A percentile compares a stretch with the other conserved stretches of the same genome.
phyloP scores from a whole-genome alignment of 1,139 yeast genomes.

The Eremothecium sinecaudum region DNA sequence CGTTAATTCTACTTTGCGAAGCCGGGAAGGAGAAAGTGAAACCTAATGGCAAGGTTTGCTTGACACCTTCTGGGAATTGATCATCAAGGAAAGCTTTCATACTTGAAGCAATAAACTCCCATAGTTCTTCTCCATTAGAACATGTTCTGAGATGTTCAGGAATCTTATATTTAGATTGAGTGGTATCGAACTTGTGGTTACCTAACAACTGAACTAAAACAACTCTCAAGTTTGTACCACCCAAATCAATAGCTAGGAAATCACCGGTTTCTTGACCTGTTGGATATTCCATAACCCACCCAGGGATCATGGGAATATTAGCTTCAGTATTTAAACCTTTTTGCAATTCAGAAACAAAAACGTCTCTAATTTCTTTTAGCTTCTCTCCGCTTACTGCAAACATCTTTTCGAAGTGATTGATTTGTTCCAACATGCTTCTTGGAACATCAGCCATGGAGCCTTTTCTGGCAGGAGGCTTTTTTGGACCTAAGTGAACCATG shows the following conservation, averaged over 20 bases:
- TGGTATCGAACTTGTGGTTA: conserved; percentile 65
- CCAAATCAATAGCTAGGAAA: conserved; percentile 86
- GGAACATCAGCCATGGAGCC: conserved; percentile 74
- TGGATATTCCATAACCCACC: conserved; percentile 93
- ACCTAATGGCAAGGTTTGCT: conserved; percentile 58
- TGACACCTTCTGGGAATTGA: conserved; percentile 54
- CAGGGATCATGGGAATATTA: conserved; percentile 91
- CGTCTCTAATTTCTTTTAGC: conserved; percentile 57
- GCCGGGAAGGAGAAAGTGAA: conserved; percentile 95
- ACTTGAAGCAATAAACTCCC: conserved; percentile 79
- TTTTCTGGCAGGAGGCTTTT: conserved; percentile 73
- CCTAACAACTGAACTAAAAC: conserved; percentile 78
- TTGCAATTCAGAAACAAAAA: conserved; percentile 61
- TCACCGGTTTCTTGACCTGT: conserved; percentile 86
- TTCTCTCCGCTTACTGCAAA: conserved; percentile 55
- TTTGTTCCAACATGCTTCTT: conserved; percentile 48
- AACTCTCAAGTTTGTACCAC: conserved; percentile 90
- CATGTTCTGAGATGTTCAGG: conserved; percentile 75
- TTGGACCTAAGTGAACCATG: conserved; percentile 82
- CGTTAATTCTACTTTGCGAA: conserved; percentile 70
- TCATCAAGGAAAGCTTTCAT: conserved; percentile 54
- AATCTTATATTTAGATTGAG: conserved; percentile 71
- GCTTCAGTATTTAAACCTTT: conserved; percentile 75
- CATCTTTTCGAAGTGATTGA: conserved; percentile 49
- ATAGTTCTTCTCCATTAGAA: conserved; percentile 55